A percentile compares a stretch with the other conserved stretches of the same genome.
phyloP scores from a whole-genome alignment of 345 rosid genomes.

The Brassica rapa region DNA sequence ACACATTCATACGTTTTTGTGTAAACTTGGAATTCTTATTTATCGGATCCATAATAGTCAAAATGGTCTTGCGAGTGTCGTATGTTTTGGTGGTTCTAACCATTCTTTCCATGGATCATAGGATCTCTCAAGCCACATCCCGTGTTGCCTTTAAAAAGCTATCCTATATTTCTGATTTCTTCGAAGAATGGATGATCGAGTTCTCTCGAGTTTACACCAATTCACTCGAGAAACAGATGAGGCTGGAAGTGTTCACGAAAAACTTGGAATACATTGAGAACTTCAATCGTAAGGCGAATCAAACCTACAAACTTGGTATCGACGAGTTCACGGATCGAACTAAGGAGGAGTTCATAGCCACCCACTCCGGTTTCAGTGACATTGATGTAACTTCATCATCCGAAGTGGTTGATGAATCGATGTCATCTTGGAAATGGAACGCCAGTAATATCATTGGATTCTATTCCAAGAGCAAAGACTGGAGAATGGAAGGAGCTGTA shows the following conservation, averaged over 20 bases:
- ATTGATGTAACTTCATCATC: not conserved
- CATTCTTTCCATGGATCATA: slow-evolving; percentile 10
- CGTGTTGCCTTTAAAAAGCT: not conserved
- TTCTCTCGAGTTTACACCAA: no score
- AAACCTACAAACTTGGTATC: slow-evolving; percentile 32
- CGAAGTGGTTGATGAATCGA: not conserved
- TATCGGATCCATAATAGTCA: not conserved
- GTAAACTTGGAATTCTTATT: not conserved
- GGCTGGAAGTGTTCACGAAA: no score
- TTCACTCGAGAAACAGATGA: no score
- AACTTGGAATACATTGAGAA: no score
- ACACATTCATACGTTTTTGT: not conserved
- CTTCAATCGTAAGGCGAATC: not conserved
- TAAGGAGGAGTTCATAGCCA: not conserved
- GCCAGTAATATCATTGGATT: not conserved
- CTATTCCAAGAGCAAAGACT: not conserved
- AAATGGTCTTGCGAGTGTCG: slow-evolving; percentile 13
- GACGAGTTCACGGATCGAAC: not conserved
- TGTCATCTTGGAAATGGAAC: not conserved
- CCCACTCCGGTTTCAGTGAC: not conserved
- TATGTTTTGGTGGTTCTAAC: not conserved
- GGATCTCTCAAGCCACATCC: slow-evolving; percentile 7
- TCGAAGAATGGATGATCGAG: slow-evolving; percentile 35
- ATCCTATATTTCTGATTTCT: slow-evolving; percentile 12
- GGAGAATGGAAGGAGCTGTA: not conserved